Conservation (phyloP, 495 filamentous ascomycete species). For the Apodospora peruviana region DNA sequence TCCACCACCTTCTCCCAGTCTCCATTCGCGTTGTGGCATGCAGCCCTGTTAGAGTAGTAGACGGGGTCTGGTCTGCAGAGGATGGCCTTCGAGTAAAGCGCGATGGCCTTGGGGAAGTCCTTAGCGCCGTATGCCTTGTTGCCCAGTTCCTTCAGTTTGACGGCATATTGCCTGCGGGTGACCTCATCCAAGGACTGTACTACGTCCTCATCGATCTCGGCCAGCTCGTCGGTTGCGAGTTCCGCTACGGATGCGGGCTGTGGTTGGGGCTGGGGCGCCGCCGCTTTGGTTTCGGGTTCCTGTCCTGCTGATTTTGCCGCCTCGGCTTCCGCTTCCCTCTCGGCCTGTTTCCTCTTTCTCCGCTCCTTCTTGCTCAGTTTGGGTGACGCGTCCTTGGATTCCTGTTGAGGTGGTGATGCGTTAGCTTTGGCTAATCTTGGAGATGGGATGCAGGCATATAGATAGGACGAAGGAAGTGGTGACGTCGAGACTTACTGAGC, state of each 20-base stretch:
- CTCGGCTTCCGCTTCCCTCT: constrained; percentile 54
- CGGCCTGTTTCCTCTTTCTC: constrained; percentile 66
- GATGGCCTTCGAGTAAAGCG: constrained; percentile 90
- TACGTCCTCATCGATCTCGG: constrained; percentile 74
- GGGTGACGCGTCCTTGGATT: constrained; percentile 26
- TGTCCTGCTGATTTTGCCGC: constrained; percentile 29
- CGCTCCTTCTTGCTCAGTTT: constrained; percentile 51
- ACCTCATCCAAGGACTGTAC: constrained; percentile 65
- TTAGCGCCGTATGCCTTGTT: constrained; percentile 95
- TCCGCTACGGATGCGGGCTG: constrained; percentile 52
- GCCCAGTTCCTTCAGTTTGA: constrained; percentile 87
- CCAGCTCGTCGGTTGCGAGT: constrained; percentile 69
- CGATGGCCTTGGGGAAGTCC: constrained; percentile 85
- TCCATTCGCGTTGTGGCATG: constrained; percentile 88
- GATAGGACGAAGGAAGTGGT: background rate
- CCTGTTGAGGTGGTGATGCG: constrained; percentile 10
- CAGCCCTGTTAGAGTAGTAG: constrained; percentile 97
- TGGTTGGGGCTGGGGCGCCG: constrained; percentile 28
- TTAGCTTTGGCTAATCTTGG: background rate
- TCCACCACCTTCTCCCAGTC: constrained; percentile 96
- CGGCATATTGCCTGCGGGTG: constrained; percentile 76
- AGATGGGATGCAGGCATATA: background rate
- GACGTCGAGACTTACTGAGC: constrained; percentile 30
- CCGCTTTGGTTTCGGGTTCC: constrained; percentile 19
- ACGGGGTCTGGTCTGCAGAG: constrained; percentile 95